phyloP scores from a whole-genome alignment of 1,284 basidiomycete species.

The Cryptococcus deneoformans region DNA sequence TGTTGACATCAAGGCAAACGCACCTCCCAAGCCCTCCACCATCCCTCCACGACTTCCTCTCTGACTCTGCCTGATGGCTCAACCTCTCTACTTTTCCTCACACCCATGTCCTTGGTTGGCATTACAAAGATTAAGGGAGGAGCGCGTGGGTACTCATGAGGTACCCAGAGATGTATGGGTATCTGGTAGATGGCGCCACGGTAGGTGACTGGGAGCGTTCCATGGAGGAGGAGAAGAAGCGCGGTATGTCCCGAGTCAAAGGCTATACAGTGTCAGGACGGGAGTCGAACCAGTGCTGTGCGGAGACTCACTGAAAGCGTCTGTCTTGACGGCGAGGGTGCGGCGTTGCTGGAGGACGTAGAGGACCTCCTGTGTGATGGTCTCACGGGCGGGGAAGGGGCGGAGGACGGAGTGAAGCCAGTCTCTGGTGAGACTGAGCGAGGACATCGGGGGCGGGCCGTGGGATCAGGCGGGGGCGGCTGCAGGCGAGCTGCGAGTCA shows the following conservation, averaged over 20 bases:
- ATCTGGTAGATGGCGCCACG: constrained; percentile 83
- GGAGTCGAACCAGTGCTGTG: not conserved
- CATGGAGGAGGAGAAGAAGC: constrained; percentile 83
- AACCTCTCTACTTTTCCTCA: constrained; percentile 70
- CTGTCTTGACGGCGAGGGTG: constrained; percentile 80
- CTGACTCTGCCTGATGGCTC: constrained; percentile 71
- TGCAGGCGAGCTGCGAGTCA: too few species aligned
- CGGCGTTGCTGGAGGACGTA: constrained; percentile 59
- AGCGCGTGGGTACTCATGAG: constrained; percentile 67
- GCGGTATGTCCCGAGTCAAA: constrained; percentile 94
- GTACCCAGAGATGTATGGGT: constrained; percentile 84
- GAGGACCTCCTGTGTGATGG: constrained; percentile 64
- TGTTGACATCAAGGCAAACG: constrained; percentile 36
- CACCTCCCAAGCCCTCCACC: constrained; percentile 84
- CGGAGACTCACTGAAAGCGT: constrained; percentile 76
- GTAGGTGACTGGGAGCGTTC: constrained; percentile 84
- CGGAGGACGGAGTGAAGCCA: constrained; percentile 72
- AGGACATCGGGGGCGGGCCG: constrained; percentile 20
- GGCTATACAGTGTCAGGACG: constrained; percentile 52
- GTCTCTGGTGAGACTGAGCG: constrained; percentile 52
- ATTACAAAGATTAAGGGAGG: constrained; percentile 92
- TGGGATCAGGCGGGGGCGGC: too few species aligned
- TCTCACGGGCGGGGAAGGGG: constrained; percentile 62
- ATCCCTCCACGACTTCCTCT: constrained; percentile 57
- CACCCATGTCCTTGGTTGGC: constrained; percentile 88